Evolutionary conservation across 192 early-diverging fungal species (phyloP), one percentile per base, ranked within the genome.

Genomic region (Backusella macrospora): DNA sequence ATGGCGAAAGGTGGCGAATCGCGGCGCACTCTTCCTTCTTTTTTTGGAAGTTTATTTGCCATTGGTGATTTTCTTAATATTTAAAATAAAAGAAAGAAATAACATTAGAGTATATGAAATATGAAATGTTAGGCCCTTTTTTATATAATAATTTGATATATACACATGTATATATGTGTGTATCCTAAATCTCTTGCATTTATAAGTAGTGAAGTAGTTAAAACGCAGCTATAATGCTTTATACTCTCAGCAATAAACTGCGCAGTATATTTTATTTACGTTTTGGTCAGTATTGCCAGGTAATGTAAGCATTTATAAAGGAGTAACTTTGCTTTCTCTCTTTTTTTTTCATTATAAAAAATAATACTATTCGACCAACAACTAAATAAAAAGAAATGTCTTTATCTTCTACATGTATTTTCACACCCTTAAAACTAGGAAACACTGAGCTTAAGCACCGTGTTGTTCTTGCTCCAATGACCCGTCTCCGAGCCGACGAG

Each of bases 361-460:
- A 7, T 23, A 26, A 12, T 26, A 26, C 10, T 52, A 8, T 26
- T 12, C 26, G 3, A 4, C 26, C 5, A 43, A 34, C 29, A 34
- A 34, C 29, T 34, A 34, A 34, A 34, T 0, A 34, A 5, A 1
- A 9, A 23, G 26, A 13, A 59, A 59, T 59, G 52, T 18, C 12
- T 59, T 59, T 21, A 59, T 26, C 52, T n/a, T 59, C 75, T 6
- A 39, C 75, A 14, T 49, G 52, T 43, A 46, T 76, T 23, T 76
- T 76, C 64, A 52, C 40, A 6, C 70, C 75, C 23, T 43, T 76
- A 23, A 76, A 76, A 29, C 4, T 76, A 34, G 75, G 75, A 23
- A 48, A 55, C 18, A 15, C 18, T 5, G 29, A 18, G 3, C 43
- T 76, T 14, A 44, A 65, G 18, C 75, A 76, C 29, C 69, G 75